Percentiles rank a stretch among this genome's conserved stretches.
Evolutionary conservation across 805 yeast genomes (phyloP).

Genomic region (Ascoidea rubescens): DNA sequence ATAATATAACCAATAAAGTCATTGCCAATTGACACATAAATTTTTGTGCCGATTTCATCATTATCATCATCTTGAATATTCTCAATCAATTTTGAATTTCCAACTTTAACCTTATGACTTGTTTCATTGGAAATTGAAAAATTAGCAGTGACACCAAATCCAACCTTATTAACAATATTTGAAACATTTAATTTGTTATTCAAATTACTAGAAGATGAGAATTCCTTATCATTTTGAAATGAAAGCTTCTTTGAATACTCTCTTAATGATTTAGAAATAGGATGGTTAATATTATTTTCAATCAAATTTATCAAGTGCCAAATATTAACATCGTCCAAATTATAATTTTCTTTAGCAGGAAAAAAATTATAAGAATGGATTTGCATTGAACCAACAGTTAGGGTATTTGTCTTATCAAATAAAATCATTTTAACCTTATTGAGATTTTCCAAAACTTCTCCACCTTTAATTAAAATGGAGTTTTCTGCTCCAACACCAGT

Average conservation of each 20-base stretch:
- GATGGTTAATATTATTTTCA: conserved; percentile 75
- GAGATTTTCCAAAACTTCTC: conserved; percentile 71
- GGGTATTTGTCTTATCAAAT: conserved; percentile 93
- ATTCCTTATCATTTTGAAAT: not conserved
- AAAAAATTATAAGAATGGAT: conserved; percentile 21
- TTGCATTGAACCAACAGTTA: conserved; percentile 74
- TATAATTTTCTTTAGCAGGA: conserved; percentile 31
- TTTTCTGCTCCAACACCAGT: conserved; percentile 89
- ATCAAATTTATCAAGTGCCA: conserved; percentile 20
- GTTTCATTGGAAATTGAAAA: conserved; percentile 13
- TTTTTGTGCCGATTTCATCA: conserved; percentile 8
- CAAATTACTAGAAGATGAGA: not conserved
- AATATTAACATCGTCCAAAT: not conserved
- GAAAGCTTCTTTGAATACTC: not conserved
- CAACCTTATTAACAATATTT: conserved; percentile 20
- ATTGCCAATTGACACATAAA: conserved; percentile 42
- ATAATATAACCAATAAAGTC: conserved; percentile 50
- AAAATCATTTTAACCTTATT: conserved; percentile 49
- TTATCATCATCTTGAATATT: conserved; percentile 10
- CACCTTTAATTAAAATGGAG: conserved; percentile 89
- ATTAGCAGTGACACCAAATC: conserved; percentile 22
- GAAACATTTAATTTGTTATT: conserved; percentile 8
- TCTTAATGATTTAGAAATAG: conserved; percentile 21
- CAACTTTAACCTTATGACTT: conserved; percentile 30
- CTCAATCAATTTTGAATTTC: conserved; percentile 32